These are phyloP conservation scores for Taiwanofungus camphoratus DNA, from an alignment of 1,284 basidiomycete species.

Conservation along the genomic window DNA sequence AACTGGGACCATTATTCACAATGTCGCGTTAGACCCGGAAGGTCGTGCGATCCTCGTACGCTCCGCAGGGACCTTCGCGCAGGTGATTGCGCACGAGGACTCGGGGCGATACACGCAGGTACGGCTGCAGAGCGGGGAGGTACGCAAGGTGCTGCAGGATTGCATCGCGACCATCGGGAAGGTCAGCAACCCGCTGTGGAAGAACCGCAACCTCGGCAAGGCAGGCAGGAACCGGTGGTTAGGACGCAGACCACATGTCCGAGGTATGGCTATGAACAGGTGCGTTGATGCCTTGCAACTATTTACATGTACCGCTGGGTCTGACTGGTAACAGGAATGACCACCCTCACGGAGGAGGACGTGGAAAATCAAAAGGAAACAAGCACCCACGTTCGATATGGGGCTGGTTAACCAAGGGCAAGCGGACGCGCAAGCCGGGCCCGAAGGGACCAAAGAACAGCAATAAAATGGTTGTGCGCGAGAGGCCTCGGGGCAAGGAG, in stretches of 20 bases:
- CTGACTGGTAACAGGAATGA: conserved; percentile 52
- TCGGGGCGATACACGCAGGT: conserved; percentile 75
- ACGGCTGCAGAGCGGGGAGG: conserved; percentile 88
- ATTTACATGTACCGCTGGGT: not conserved
- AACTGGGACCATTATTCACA: conserved; percentile 88
- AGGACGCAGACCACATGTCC: conserved; percentile 81
- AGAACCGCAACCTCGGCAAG: conserved; percentile 83
- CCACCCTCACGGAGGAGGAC: conserved; percentile 97
- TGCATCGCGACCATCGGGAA: conserved; percentile 89
- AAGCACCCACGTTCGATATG: conserved; percentile 88
- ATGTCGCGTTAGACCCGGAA: conserved; percentile 70
- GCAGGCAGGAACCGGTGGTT: conserved; percentile 90
- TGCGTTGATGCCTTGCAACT: conserved; percentile 34
- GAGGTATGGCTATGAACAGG: conserved; percentile 99
- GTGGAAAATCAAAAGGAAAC: conserved; percentile 96
- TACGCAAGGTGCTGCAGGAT: conserved; percentile 78
- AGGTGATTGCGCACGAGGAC: conserved; percentile 74
- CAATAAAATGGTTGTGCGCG: conserved; percentile 92
- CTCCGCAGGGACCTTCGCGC: conserved; percentile 84
- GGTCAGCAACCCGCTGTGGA: conserved; percentile 92
- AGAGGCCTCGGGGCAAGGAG: conserved; percentile 83
- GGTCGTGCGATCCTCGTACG: conserved; percentile 85
- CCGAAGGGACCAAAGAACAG: conserved; percentile 82
- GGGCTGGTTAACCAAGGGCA: conserved; percentile 91
- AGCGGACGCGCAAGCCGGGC: conserved; percentile 87